Percentiles rank a stretch among this genome's conserved stretches.
phyloP scores from a whole-genome alignment of 345 rosid genomes.

The Euphorbia peplus region DNA sequence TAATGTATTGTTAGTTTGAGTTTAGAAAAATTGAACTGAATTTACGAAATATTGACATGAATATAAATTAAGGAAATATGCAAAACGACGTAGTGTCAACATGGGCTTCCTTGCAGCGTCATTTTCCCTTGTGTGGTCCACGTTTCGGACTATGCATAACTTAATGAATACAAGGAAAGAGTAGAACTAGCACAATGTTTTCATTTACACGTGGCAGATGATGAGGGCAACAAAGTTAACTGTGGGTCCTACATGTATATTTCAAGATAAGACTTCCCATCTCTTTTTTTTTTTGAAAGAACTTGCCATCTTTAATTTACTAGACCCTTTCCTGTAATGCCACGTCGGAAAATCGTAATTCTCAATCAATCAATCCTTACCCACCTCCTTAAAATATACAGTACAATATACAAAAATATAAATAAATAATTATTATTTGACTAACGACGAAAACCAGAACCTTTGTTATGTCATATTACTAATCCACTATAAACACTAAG shows the following conservation, averaged over 20 bases:
- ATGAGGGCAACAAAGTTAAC: background rate
- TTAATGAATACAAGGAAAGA: too few species aligned
- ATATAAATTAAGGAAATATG: too few species aligned
- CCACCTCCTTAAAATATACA: background rate
- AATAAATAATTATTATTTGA: too few species aligned
- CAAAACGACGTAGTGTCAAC: background rate
- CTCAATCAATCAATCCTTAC: constrained; percentile 8
- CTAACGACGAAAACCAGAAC: background rate
- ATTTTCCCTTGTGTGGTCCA: background rate
- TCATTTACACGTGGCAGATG: constrained; percentile 1
- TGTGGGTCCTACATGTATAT: background rate
- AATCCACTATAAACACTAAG: too few species aligned
- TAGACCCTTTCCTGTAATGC: background rate
- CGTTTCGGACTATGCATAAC: background rate
- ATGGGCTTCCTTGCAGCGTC: background rate
- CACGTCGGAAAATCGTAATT: constrained; percentile 4
- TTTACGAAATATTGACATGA: too few species aligned
- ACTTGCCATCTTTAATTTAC: background rate
- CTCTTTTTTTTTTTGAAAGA: too few species aligned
- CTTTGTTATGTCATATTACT: background rate
- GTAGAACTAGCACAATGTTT: too few species aligned
- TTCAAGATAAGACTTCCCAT: background rate
- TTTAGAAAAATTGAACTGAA: too few species aligned
- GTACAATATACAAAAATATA: too few species aligned
- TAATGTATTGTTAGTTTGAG: too few species aligned